Evolutionary conservation across 208 protist species (phyloP).

Genomic region (Trypanosoma scelopori): DNA sequence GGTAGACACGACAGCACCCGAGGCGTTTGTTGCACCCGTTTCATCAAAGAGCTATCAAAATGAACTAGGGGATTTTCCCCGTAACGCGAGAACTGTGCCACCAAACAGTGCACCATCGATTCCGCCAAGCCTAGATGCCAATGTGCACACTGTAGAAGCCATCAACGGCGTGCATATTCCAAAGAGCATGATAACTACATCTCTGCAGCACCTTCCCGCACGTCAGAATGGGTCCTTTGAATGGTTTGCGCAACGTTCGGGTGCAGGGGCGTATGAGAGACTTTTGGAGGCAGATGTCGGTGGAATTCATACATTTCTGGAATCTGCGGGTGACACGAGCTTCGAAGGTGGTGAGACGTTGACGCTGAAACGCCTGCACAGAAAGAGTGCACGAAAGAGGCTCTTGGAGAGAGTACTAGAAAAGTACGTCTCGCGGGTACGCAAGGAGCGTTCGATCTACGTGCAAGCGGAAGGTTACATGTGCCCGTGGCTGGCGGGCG

Average conservation of each 20-base stretch:
- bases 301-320: constrained; percentile 45
- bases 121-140: constrained; percentile 38
- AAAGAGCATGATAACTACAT: constrained; percentile 66
- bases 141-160: constrained; percentile 51
- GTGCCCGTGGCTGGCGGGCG: constrained; percentile 80
- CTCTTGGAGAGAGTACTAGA: constrained; percentile 50
- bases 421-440: constrained; percentile 69
- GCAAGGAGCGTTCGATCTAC: constrained; percentile 77
- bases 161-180: constrained; percentile 82
- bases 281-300: constrained; percentile 31
- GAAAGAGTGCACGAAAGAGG: constrained; percentile 40
- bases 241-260: constrained; percentile 64
- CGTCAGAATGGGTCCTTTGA: constrained; percentile 68
- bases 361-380: constrained; percentile 14
- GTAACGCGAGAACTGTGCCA: neutral
- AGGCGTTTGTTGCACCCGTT: neutral
- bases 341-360: constrained; percentile 37
- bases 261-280: constrained; percentile 67
- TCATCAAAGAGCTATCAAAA: neutral
- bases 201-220: constrained; percentile 54
- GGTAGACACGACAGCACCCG: neutral
- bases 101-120: constrained; percentile 13
- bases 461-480: constrained; percentile 90
- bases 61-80: neutral
- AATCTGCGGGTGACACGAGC: constrained; percentile 28